These are phyloP conservation scores for Syzygium grande DNA, from an alignment of 345 rosid genomes.

Conservation along the genomic window DNA sequence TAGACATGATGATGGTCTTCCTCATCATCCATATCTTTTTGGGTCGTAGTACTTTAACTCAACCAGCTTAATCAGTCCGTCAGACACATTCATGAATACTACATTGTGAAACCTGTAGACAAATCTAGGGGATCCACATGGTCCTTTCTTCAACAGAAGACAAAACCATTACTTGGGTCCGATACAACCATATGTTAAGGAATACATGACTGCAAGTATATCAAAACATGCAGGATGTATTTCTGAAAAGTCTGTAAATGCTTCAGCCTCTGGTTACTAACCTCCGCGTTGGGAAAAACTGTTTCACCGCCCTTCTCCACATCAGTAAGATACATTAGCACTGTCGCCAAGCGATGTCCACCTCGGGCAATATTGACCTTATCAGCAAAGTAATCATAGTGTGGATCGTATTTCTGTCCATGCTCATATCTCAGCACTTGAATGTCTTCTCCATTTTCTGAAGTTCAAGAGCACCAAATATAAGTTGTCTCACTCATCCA, in stretches of 20 bases:
- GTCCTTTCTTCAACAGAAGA: neutral
- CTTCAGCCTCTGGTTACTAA: slow-evolving; percentile 15
- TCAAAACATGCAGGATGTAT: neutral
- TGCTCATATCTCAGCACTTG: slow-evolving; percentile 84
- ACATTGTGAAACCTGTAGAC: neutral
- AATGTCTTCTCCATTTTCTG: slow-evolving; percentile 93
- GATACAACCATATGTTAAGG: neutral
- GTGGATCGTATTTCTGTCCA: slow-evolving; percentile 92
- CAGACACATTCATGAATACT: neutral
- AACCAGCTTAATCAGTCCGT: neutral
- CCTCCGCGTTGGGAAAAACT: slow-evolving; percentile 87
- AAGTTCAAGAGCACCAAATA: neutral
- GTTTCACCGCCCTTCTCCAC: slow-evolving; percentile 96
- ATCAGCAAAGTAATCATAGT: slow-evolving; percentile 82
- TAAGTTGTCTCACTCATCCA: neutral
- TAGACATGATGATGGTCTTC: neutral
- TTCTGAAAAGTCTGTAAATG: neutral
- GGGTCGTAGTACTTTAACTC: neutral
- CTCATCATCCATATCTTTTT: neutral
- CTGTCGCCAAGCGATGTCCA: slow-evolving; percentile 87
- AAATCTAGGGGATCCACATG: neutral
- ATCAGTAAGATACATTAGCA: slow-evolving; percentile 83
- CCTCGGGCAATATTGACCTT: slow-evolving; percentile 89
- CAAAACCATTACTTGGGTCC: neutral
- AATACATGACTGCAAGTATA: neutral